Evolutionary conservation across 768 basidiomycete genomes (phyloP).

Genomic region (Phylloporus arenicola): DNA sequence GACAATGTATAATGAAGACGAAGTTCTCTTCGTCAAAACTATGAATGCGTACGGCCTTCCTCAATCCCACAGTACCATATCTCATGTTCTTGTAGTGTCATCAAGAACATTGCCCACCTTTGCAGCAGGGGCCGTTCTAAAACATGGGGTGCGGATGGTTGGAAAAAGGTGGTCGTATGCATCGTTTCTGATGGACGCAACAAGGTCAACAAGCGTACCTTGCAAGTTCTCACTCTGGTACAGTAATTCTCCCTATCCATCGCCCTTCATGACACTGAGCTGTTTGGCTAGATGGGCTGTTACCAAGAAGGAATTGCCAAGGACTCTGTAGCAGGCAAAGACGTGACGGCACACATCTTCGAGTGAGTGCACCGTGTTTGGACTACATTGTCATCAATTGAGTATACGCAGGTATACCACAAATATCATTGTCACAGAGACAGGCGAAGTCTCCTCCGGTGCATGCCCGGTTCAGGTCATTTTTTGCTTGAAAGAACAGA

Average conservation of each 20-base stretch:
- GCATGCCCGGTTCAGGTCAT: slow-evolving; percentile 80
- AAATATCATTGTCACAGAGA: slow-evolving; percentile 69
- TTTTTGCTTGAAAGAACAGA: slow-evolving; percentile 92
- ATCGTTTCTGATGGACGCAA: slow-evolving; percentile 80
- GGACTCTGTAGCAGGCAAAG: slow-evolving; percentile 82
- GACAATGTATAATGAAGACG: slow-evolving; percentile 96
- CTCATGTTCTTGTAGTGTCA: slow-evolving; percentile 46
- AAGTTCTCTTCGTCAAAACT: slow-evolving; percentile 68
- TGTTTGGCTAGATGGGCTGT: slow-evolving; percentile 60
- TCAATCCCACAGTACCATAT: neutral
- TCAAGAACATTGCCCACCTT: slow-evolving; percentile 81
- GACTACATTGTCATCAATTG: neutral
- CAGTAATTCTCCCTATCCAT: slow-evolving; percentile 18
- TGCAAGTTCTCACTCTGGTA: slow-evolving; percentile 83
- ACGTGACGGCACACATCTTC: slow-evolving; percentile 91
- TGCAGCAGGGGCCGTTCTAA: slow-evolving; percentile 66
- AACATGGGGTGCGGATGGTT: slow-evolving; percentile 83
- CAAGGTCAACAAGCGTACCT: slow-evolving; percentile 86
- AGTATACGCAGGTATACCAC: slow-evolving; percentile 58
- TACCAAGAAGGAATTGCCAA: slow-evolving; percentile 90
- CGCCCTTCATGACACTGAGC: neutral
- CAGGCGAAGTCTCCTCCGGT: slow-evolving; percentile 73
- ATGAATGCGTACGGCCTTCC: slow-evolving; percentile 68
- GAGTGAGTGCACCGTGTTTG: slow-evolving; percentile 49
- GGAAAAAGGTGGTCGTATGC: slow-evolving; percentile 89